A percentile compares a stretch with the other conserved stretches of the same genome.
These are phyloP conservation scores for Neurospora sp. DNA, from an alignment of 2,329 filamentous ascomycete genomes.

Conservation along the genomic window DNA sequence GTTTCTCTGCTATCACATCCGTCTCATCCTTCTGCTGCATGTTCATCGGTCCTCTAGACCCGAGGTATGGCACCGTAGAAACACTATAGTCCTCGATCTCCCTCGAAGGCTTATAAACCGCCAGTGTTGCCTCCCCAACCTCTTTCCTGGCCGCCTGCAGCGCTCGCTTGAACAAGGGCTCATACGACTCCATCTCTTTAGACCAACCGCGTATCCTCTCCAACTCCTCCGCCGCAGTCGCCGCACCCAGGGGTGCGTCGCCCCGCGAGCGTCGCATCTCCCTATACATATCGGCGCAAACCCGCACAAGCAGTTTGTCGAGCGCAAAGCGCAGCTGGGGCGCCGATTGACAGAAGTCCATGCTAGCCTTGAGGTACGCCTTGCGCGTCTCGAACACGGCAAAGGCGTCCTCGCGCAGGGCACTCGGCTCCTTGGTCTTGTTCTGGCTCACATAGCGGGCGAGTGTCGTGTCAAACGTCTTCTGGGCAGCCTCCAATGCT, in stretches of 20 bases:
- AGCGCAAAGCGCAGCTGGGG: conserved; percentile 76
- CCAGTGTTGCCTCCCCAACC: conserved; percentile 68
- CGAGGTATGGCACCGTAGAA: conserved; percentile 81
- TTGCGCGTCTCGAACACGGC: conserved; percentile 88
- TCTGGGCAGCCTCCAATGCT: conserved; percentile 68
- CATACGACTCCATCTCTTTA: conserved; percentile 86
- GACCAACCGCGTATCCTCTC: conserved; percentile 89
- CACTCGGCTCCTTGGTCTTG: conserved; percentile 88
- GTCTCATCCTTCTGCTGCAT: conserved; percentile 41
- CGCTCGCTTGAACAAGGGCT: conserved; percentile 72
- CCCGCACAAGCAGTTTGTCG: conserved; percentile 74
- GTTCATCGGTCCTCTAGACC: conserved; percentile 56
- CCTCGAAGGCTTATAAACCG: conserved; percentile 66
- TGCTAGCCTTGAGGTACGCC: conserved; percentile 77
- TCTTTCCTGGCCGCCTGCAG: conserved; percentile 68
- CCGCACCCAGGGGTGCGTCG: not conserved
- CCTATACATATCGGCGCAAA: conserved; percentile 80
- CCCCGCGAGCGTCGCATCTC: conserved; percentile 45
- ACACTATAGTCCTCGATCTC: conserved; percentile 89
- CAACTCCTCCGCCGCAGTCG: conserved; percentile 63
- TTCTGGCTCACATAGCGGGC: conserved; percentile 74
- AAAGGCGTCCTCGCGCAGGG: conserved; percentile 89
- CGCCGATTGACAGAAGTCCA: conserved; percentile 86
- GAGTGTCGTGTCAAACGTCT: conserved; percentile 71
- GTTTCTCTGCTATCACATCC: conserved; percentile 61